Conservation (phyloP, 768 basidiomycete genomes). For the Mycena indigotica region DNA sequence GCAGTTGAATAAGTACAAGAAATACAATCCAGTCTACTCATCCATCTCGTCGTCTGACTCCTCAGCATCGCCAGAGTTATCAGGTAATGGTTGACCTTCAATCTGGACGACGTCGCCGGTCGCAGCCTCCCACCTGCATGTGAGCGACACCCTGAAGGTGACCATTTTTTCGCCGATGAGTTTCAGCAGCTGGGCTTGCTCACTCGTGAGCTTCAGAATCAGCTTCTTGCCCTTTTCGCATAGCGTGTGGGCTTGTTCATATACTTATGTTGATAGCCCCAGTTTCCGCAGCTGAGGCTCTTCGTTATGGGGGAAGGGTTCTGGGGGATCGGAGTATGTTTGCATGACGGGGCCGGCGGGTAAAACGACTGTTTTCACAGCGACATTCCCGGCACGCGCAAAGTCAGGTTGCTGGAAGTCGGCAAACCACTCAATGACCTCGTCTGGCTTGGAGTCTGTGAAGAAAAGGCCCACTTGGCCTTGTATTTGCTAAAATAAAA, state of each 20-base stretch:
- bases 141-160: slow-evolving; percentile 71
- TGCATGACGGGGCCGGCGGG: slow-evolving; percentile 87
- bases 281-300: slow-evolving; percentile 95
- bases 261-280: slow-evolving; percentile 82
- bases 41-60: slow-evolving; percentile 29
- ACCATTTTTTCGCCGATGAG: slow-evolving; percentile 90
- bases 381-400: slow-evolving; percentile 84
- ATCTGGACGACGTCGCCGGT: slow-evolving; percentile 66
- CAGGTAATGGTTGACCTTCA: slow-evolving; percentile 43
- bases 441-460: slow-evolving; percentile 86
- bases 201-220: slow-evolving; percentile 78
- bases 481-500: slow-evolving; percentile 72
- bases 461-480: slow-evolving; percentile 94
- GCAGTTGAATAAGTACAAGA: not conserved
- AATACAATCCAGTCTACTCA: slow-evolving; percentile 40
- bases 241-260: slow-evolving; percentile 83
- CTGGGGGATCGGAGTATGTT: slow-evolving; percentile 74
- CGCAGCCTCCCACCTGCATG: slow-evolving; percentile 71
- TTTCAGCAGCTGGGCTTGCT: slow-evolving; percentile 93
- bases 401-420: slow-evolving; percentile 90
- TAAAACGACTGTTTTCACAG: slow-evolving; percentile 71
- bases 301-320: slow-evolving; percentile 95
- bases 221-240: slow-evolving; percentile 80
- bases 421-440: slow-evolving; percentile 93
- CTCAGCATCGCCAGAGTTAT: slow-evolving; percentile 32